Evolutionary conservation across 352 stramenopile genomes (phyloP).

Genomic region (Phytopythium boreale): DNA sequence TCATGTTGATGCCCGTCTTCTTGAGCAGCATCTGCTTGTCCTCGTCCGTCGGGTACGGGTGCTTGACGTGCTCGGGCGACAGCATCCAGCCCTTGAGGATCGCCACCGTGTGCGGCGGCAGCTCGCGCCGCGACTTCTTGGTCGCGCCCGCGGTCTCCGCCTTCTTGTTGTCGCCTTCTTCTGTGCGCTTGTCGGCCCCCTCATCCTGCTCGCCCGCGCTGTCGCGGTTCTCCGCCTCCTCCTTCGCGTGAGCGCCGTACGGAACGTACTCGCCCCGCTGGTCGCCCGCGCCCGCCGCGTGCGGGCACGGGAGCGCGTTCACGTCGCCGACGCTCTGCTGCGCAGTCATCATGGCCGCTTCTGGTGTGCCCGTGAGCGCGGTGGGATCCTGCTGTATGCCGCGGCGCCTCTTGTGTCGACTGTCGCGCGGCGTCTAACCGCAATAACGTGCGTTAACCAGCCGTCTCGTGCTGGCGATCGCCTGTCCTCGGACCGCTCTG

Average conservation of each 20-base stretch:
- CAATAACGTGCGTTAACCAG: neutral
- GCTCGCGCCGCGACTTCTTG: conserved; percentile 79
- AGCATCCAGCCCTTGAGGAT: conserved; percentile 90
- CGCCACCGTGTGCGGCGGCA: conserved; percentile 80
- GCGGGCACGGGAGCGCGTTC: conserved; percentile 31
- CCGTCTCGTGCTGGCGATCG: conserved; percentile 1
- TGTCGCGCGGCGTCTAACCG: neutral
- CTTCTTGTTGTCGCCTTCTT: conserved; percentile 12
- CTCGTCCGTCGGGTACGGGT: conserved; percentile 88
- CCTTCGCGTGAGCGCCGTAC: conserved; percentile 24
- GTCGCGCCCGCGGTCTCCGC: conserved; percentile 31
- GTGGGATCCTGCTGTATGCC: neutral
- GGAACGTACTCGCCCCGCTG: conserved; percentile 8
- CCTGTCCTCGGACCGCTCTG: neutral
- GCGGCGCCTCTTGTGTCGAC: neutral
- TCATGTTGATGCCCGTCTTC: conserved; percentile 90
- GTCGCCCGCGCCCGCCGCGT: conserved; percentile 13
- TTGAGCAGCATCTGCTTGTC: conserved; percentile 90
- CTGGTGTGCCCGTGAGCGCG: neutral
- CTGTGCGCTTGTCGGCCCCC: conserved; percentile 23
- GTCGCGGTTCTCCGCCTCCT: conserved; percentile 17
- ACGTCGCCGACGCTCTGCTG: conserved; percentile 52
- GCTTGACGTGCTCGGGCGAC: conserved; percentile 85
- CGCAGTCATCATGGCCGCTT: conserved; percentile 51
- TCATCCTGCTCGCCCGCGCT: conserved; percentile 17